Base-by-base conservation (phyloP, 176 grass and related monocot species). In the Carex scoparia region DNA sequence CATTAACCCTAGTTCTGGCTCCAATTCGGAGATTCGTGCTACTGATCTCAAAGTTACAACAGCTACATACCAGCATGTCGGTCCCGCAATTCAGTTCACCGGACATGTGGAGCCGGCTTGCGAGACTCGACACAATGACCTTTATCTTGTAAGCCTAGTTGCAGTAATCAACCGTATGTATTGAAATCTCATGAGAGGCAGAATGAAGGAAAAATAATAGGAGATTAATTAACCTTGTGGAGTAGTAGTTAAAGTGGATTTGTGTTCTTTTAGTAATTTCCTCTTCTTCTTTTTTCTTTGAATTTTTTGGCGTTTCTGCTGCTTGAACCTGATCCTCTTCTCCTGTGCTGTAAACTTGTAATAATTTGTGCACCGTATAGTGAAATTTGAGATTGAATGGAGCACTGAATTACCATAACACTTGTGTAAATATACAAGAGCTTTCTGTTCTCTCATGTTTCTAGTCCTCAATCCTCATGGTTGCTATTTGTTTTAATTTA, bases 81-180 rank as follows among this genome's bases (percentile, higher is more conserved):
- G 64, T 4, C 33, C 89, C 81, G 5, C 69, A 69, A 62, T 33
- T 78, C 72, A 73, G 76, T 49, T 57, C 91, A 0, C 84, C 86
- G 7, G 86, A 84, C 67, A 87, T 94, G 48, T 91, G 86, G 91
- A 85, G 18, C 80, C 89, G 89, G 65, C 10, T 94, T 13, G 77
- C 88, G 42, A 90, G 79, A 44, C 87, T 97, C 80, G 89, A 97
- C 85, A 83, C 95, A 81, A 93, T 93, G 89, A 73, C 92, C n/a
- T 80, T 93, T 66, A 81, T 94, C 57, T 54, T 87, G 70, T 92
- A 87, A 79, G 55, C 48, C n/a, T 32, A 28, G n/a, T 77, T 81
- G 83, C 46, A 28, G 56, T 85, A 74, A 60, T 81, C 48, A 33
- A 27, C 65, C 62, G 23, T 35, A 44, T 23, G 42, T 63, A 35